Percentiles rank a stretch among this genome's conserved stretches.
Evolutionary conservation across 1,284 basidiomycete species (phyloP).

Genomic region (Flammula alnicola): DNA sequence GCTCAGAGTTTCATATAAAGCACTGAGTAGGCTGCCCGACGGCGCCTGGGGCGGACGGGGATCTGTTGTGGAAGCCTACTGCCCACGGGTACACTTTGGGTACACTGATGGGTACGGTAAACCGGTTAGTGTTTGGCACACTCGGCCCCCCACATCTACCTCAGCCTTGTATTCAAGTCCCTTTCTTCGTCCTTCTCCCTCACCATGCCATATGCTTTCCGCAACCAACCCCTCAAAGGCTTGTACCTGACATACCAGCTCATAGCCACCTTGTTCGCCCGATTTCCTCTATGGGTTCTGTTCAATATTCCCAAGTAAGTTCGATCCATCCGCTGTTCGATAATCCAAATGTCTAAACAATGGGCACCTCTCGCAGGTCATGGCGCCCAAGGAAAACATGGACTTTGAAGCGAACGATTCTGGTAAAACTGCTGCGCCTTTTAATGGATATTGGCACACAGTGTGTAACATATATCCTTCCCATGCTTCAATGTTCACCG

Average conservation of each 20-base stretch:
- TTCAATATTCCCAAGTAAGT: conserved; percentile 37
- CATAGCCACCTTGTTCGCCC: conserved; percentile 45
- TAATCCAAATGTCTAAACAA: conserved; percentile 3
- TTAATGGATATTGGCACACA: neutral
- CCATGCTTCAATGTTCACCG: neutral
- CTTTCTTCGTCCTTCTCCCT: conserved; percentile 2
- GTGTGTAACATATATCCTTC: neutral
- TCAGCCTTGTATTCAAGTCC: neutral
- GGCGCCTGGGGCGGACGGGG: no score
- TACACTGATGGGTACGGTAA: no score
- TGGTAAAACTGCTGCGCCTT: conserved; percentile 31
- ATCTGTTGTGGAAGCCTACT: no score
- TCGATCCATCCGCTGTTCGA: neutral
- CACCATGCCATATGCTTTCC: conserved; percentile 34
- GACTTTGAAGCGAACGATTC: conserved; percentile 42
- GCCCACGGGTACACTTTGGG: no score
- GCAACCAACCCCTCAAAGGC: conserved; percentile 45
- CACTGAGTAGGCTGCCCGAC: no score
- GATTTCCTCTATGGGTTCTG: conserved; percentile 52
- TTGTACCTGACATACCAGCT: conserved; percentile 46
- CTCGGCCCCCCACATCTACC: neutral
- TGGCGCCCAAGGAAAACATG: conserved; percentile 48
- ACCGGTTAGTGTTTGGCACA: neutral
- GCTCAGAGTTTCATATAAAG: no score
- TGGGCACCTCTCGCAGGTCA: conserved; percentile 29